Percentiles rank a stretch among this genome's conserved stretches.
Conservation (phyloP, 108 stramenopile species). For the Cyclotella choctawhatcheeana region DNA sequence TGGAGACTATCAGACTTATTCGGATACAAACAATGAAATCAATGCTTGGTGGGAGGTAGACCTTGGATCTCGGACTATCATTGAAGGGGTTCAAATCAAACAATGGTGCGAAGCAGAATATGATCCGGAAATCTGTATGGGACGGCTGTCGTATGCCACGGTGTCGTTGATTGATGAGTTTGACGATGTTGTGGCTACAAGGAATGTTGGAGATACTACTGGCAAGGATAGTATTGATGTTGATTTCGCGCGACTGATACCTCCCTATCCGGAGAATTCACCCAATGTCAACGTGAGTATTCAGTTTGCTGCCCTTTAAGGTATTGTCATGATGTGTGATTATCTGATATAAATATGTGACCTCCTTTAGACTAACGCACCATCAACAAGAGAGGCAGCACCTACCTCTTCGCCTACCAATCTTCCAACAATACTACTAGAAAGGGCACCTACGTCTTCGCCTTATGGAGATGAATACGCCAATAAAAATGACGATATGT, state of each 20-base stretch:
- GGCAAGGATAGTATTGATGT: background rate
- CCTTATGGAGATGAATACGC: background rate
- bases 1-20: no score
- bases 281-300: background rate
- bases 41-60: no score
- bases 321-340: no score
- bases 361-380: no score
- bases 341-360: no score
- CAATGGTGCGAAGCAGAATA: no score
- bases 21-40: no score
- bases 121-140: conserved; percentile 1
- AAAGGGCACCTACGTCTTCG: no score
- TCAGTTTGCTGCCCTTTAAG: no score
- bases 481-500: background rate
- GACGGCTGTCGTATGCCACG: background rate
- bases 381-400: background rate
- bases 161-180: background rate
- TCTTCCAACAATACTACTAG: background rate
- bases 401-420: background rate
- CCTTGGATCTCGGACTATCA: no score
- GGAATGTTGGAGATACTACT: conserved; percentile 12
- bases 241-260: background rate
- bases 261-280: background rate
- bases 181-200: background rate
- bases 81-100: no score